Evolutionary conservation across 306 rosid species (phyloP).

Genomic region (Vigna trinervia): DNA sequence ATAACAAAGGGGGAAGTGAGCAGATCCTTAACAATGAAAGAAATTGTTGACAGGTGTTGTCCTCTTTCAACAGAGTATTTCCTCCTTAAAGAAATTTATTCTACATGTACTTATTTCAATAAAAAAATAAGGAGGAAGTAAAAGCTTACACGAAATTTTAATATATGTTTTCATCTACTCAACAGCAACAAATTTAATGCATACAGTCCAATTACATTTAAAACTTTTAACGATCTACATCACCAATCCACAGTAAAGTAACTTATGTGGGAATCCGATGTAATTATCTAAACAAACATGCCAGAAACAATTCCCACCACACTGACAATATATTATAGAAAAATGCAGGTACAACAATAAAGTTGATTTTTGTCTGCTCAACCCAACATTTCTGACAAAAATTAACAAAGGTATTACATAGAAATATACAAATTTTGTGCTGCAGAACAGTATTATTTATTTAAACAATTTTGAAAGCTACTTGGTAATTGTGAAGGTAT

Average conservation of each 20-base stretch:
- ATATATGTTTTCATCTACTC: constrained; percentile 14
- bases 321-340: constrained; percentile 6
- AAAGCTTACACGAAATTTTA: constrained; percentile 1
- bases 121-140: constrained; percentile 1
- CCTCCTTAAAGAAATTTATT: constrained; percentile 12
- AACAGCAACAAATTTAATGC: constrained; percentile 26
- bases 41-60: constrained; percentile 23
- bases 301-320: constrained; percentile 15
- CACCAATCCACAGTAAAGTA: constrained; percentile 15
- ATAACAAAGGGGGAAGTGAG: not conserved
- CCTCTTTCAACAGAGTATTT: not conserved
- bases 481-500: not conserved
- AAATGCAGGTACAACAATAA: constrained; percentile 15
- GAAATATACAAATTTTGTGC: constrained; percentile 20
- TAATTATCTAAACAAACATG: constrained; percentile 33
- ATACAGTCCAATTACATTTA: not conserved
- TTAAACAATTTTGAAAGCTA: constrained; percentile 29
- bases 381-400: constrained; percentile 14
- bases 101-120: constrained; percentile 27
- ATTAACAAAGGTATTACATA: constrained; percentile 13
- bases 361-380: constrained; percentile 7
- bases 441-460: constrained; percentile 25
- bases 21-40: constrained; percentile 1
- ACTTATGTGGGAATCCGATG: not conserved
- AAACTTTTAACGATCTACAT: constrained; percentile 16